A percentile compares a stretch with the other conserved stretches of the same genome.
phyloP scores from a whole-genome alignment of 176 grass and related monocot genomes.

The Eleusine coracana region DNA sequence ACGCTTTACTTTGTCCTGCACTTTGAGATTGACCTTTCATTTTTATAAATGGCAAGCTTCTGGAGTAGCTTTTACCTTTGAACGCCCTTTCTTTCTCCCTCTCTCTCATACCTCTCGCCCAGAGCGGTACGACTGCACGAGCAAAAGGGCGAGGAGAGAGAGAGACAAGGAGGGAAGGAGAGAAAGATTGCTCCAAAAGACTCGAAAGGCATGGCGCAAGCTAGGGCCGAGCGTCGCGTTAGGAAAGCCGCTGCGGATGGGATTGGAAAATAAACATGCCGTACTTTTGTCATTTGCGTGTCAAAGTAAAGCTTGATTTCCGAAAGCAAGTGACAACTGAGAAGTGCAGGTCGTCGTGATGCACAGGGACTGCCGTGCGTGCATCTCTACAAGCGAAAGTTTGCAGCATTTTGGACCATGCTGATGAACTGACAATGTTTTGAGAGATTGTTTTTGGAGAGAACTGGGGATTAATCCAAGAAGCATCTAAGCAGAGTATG shows the following conservation, averaged over 20 bases:
- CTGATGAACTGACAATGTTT: not conserved
- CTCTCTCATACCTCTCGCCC: not conserved
- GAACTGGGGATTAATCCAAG: no score
- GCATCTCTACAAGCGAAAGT: not conserved
- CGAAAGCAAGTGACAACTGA: no score
- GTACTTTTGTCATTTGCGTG: not conserved
- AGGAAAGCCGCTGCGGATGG: conserved; percentile 44
- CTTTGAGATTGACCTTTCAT: conserved; percentile 47
- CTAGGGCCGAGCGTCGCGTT: conserved; percentile 32
- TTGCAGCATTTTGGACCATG: not conserved
- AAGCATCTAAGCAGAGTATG: not conserved
- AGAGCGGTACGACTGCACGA: not conserved
- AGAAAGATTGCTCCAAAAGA: conserved; percentile 45
- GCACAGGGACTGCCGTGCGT: not conserved
- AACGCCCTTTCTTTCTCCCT: not conserved
- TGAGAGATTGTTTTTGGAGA: not conserved
- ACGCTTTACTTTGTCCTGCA: conserved; percentile 11
- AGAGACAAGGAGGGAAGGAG: not conserved
- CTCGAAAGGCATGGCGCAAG: conserved; percentile 36
- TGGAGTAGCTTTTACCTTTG: conserved; percentile 45
- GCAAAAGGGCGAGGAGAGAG: not conserved
- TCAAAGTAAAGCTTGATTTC: not conserved
- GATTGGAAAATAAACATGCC: conserved; percentile 30
- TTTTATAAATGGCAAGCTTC: conserved; percentile 37
- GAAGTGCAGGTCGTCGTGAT: not conserved